Conservation (phyloP, 192 early-diverging fungal species). For the Thoreauomyces humboldtii region DNA sequence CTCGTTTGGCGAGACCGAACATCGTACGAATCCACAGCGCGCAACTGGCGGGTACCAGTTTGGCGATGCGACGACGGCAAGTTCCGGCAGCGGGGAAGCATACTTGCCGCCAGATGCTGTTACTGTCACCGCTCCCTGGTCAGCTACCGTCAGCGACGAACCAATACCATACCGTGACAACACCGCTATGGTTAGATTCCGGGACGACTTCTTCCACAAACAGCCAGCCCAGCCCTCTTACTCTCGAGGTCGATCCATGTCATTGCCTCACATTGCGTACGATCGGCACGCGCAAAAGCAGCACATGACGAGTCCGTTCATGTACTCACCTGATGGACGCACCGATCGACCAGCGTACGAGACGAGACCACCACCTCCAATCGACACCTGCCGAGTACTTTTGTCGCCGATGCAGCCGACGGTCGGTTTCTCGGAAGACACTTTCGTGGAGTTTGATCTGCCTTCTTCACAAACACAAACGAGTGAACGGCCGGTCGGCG, state of each 20-base stretch:
- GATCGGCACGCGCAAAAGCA: not conserved
- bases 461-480: too few relatives aligned
- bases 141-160: not conserved
- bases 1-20: too few relatives aligned
- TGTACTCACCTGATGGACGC: not conserved
- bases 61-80: not conserved
- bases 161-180: not conserved
- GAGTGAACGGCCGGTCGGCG: too few relatives aligned
- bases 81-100: not conserved
- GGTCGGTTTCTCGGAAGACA: too few relatives aligned
- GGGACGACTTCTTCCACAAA: not conserved
- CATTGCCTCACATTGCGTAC: too few relatives aligned
- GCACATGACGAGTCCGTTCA: not conserved
- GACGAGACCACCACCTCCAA: too few relatives aligned
- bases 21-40: too few relatives aligned
- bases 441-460: too few relatives aligned
- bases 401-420: too few relatives aligned
- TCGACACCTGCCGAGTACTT: too few relatives aligned
- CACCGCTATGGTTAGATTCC: too few relatives aligned
- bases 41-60: conserved; percentile 2
- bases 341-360: too few relatives aligned
- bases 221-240: not conserved
- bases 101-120: not conserved
- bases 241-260: not conserved
- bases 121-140: not conserved